These are phyloP conservation scores for Rhododendron griersonianum DNA, from an alignment of 148 eudicot genomes.

Conservation along the genomic window DNA sequence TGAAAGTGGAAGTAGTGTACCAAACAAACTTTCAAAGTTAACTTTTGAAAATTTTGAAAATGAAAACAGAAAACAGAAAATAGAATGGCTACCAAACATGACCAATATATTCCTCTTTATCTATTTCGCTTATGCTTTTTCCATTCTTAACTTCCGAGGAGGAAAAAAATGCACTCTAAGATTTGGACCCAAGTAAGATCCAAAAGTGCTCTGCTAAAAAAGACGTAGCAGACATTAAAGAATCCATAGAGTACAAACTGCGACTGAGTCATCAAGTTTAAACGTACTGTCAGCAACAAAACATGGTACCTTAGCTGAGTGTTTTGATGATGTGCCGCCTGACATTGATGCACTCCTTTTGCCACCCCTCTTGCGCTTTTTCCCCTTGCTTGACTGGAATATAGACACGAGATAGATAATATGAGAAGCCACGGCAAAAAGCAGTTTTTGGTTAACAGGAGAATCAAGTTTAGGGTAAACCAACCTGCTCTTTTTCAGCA, in stretches of 20 bases:
- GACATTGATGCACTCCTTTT: slow-evolving; percentile 43
- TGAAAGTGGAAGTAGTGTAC: too few relatives aligned
- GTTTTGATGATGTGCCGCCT: slow-evolving; percentile 43
- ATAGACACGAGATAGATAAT: slow-evolving; percentile 5
- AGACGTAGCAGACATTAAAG: neutral
- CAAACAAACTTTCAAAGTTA: too few relatives aligned
- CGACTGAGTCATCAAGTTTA: slow-evolving; percentile 40
- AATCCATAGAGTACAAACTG: slow-evolving; percentile 5
- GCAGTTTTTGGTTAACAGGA: neutral
- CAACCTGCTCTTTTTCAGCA: slow-evolving; percentile 89
- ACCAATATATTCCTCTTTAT: neutral
- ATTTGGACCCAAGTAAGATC: slow-evolving; percentile 3
- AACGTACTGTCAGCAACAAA: neutral
- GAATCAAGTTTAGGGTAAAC: neutral
- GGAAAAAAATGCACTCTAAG: neutral
- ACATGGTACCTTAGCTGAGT: slow-evolving; percentile 60
- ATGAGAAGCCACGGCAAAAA: neutral
- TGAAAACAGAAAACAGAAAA: too few relatives aligned
- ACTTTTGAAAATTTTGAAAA: too few relatives aligned
- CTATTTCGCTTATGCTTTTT: neutral
- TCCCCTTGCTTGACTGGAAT: slow-evolving; percentile 54
- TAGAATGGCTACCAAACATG: too few relatives aligned
- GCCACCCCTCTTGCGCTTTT: slow-evolving; percentile 67
- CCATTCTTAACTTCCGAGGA: neutral
- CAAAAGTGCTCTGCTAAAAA: neutral